Conservation (phyloP, 1,284 basidiomycete genomes). For the Cryptococcus floricola region DNA sequence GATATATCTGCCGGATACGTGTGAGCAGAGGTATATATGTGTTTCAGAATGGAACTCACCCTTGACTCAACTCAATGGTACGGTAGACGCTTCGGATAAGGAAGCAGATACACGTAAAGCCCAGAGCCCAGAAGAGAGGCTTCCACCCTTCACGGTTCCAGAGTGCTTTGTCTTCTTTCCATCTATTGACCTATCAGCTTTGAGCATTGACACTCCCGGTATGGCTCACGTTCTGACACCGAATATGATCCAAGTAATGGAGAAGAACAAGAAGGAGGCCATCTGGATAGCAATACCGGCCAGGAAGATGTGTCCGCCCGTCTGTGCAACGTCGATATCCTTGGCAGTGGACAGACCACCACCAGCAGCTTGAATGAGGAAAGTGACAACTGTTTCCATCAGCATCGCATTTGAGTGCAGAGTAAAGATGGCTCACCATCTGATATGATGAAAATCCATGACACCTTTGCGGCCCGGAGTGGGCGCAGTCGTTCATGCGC, state of each 20-base stretch:
- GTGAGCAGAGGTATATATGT: neutral
- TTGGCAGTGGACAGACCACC: constrained; percentile 46
- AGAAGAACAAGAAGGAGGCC: constrained; percentile 62
- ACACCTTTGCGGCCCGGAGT: constrained; percentile 24
- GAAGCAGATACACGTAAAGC: constrained; percentile 63
- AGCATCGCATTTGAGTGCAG: neutral
- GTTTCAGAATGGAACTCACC: constrained; percentile 32
- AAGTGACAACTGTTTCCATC: constrained; percentile 57
- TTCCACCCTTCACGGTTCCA: constrained; percentile 62
- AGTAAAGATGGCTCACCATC: constrained; percentile 49
- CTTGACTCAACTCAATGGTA: constrained; percentile 63
- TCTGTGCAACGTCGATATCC: constrained; percentile 27
- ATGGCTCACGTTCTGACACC: constrained; percentile 54
- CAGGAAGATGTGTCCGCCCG: constrained; percentile 58
- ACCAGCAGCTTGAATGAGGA: constrained; percentile 60
- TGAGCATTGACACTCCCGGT: neutral
- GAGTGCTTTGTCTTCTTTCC: constrained; percentile 50
- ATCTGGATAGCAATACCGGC: constrained; percentile 63
- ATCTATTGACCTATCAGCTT: constrained; percentile 12
- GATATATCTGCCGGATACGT: constrained; percentile 43
- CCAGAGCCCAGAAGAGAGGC: constrained; percentile 55
- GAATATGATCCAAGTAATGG: constrained; percentile 58
- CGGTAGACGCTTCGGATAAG: constrained; percentile 66
- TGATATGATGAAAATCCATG: constrained; percentile 52
- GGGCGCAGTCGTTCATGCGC: constrained; percentile 55